Evolutionary conservation across 1,139 yeast genomes (phyloP).

Genomic region (Nakaseomyces kungkrabaensis): DNA sequence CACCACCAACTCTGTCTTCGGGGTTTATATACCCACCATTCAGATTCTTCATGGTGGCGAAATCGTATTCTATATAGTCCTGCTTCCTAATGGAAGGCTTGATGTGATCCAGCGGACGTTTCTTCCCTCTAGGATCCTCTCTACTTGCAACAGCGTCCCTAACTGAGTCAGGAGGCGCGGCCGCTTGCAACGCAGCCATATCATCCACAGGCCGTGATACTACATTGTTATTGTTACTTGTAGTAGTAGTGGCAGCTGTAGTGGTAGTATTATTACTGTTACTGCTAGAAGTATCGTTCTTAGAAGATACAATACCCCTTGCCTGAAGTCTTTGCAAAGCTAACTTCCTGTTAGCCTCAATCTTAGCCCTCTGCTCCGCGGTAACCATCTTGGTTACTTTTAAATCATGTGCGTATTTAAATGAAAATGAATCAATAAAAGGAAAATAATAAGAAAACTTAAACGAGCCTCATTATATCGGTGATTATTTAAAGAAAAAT

Average conservation of each 20-base stretch:
- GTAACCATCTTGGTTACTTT: conserved; percentile 28
- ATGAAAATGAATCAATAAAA: too few species aligned
- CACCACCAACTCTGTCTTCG: conserved; percentile 30
- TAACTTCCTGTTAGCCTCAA: conserved; percentile 42
- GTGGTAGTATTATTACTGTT: background rate
- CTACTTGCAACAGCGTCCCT: background rate
- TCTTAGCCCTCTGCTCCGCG: conserved; percentile 40
- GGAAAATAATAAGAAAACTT: background rate
- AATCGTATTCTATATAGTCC: conserved; percentile 86
- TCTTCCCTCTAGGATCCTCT: background rate
- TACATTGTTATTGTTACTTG: background rate
- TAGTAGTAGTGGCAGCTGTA: background rate
- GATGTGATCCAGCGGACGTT: conserved; percentile 15
- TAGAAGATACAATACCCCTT: conserved; percentile 25
- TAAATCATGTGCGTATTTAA: too few species aligned
- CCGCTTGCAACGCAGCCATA: background rate
- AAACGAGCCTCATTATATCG: background rate
- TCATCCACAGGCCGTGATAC: background rate
- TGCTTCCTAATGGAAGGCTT: conserved; percentile 38
- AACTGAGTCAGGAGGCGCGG: background rate
- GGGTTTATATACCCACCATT: conserved; percentile 73
- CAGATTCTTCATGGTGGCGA: conserved; percentile 79
- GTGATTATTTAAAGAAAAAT: background rate
- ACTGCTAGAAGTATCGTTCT: background rate
- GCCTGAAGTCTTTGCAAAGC: conserved; percentile 47